A percentile compares a stretch with the other conserved stretches of the same genome.
These are phyloP conservation scores for Stylonectria norvegica DNA, from an alignment of 2,329 filamentous ascomycete species.

Conservation along the genomic window DNA sequence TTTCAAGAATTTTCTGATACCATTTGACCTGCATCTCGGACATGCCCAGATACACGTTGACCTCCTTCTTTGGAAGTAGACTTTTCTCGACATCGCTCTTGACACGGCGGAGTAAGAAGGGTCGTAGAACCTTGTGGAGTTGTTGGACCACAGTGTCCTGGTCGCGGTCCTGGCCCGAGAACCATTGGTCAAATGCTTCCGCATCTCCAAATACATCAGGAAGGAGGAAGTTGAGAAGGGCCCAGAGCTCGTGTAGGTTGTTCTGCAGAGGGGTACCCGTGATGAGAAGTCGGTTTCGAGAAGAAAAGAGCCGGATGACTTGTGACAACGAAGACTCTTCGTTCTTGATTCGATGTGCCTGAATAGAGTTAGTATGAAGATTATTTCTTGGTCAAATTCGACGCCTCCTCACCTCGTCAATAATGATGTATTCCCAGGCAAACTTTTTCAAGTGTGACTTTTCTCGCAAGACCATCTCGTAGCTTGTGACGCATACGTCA, in stretches of 20 bases:
- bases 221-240: constrained; percentile 93
- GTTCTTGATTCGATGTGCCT: constrained; percentile 96
- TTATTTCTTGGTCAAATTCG: too few relatives aligned
- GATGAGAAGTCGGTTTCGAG: constrained; percentile 89
- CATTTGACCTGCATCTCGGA: constrained; percentile 98
- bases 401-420: constrained; percentile 67
- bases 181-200: constrained; percentile 97
- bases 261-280: constrained; percentile 97
- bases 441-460: constrained; percentile 96
- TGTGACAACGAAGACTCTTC: constrained; percentile 96
- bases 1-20: constrained; percentile 98
- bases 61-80: constrained; percentile 91
- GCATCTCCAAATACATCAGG: constrained; percentile 97
- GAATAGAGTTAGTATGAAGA: constrained; percentile 12
- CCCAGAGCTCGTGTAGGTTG: constrained; percentile 97
- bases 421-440: constrained; percentile 99
- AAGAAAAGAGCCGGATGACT: constrained; percentile 94
- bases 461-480: constrained; percentile 97
- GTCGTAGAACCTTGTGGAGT: constrained; percentile 85
- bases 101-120: constrained; percentile 91
- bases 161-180: constrained; percentile 83
- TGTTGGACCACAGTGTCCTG: constrained; percentile 96
- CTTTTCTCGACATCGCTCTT: constrained; percentile 99
- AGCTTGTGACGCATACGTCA: constrained; percentile 96
- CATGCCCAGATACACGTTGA: constrained; percentile 97